A percentile compares a stretch with the other conserved stretches of the same genome.
These are phyloP conservation scores for Komagataella kurtzmanii DNA, from an alignment of 805 yeast genomes.

Conservation along the genomic window DNA sequence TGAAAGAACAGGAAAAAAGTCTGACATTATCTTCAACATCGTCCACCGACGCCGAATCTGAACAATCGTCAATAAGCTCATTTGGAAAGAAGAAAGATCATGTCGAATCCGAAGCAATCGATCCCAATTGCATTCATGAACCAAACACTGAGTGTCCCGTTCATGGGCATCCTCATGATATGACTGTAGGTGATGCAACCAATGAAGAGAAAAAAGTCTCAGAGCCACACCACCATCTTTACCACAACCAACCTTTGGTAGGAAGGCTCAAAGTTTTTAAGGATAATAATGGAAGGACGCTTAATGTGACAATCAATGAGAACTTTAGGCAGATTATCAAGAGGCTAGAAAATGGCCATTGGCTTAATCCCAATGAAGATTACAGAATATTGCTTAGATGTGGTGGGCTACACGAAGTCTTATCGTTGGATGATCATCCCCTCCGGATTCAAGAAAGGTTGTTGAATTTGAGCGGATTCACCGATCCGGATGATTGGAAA, in stretches of 20 bases:
- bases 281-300: not conserved
- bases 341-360: not conserved
- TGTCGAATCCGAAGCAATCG: not conserved
- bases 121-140: not conserved
- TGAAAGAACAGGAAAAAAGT: not conserved
- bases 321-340: not conserved
- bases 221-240: not conserved
- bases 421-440: slow-evolving; percentile 65
- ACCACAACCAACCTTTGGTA: not conserved
- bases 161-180: not conserved
- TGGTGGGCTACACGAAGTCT: slow-evolving; percentile 63
- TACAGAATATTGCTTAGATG: slow-evolving; percentile 64
- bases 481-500: slow-evolving; percentile 60
- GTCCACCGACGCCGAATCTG: not conserved
- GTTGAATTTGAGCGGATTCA: slow-evolving; percentile 64
- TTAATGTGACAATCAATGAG: not conserved
- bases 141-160: not conserved
- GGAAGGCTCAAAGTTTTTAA: not conserved
- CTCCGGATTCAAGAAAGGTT: slow-evolving; percentile 64
- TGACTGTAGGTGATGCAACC: not conserved
- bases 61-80: not conserved
- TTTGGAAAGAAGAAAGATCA: not conserved
- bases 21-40: not conserved
- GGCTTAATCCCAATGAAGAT: slow-evolving; percentile 49
- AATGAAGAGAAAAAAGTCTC: not conserved